phyloP scores from a whole-genome alignment of 768 basidiomycete genomes.

The Clitopilus hobsonii region DNA sequence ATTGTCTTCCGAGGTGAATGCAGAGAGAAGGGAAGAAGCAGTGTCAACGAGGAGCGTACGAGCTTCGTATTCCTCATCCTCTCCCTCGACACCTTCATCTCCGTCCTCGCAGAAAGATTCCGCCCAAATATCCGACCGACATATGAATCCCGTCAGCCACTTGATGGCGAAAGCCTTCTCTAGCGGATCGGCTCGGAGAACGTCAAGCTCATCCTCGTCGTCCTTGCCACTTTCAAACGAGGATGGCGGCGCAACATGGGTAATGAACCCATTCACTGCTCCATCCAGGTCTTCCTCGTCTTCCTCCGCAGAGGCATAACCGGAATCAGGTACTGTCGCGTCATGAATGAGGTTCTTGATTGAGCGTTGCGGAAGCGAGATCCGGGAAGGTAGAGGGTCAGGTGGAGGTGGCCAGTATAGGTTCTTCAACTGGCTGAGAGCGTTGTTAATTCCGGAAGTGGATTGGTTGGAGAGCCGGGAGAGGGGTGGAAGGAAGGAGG shows the following conservation, averaged over 20 bases:
- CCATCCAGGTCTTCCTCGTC: constrained; percentile 38
- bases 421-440: constrained; percentile 38
- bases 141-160: constrained; percentile 72
- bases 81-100: too few species aligned
- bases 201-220: constrained; percentile 28
- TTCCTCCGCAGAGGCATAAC: constrained; percentile 72
- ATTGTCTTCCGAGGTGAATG: constrained; percentile 27
- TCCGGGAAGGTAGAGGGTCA: constrained; percentile 16
- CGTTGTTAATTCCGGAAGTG: constrained; percentile 29
- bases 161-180: constrained; percentile 65
- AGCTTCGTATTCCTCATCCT: constrained; percentile 31
- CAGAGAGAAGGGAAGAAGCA: constrained; percentile 52
- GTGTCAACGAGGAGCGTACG: constrained; percentile 47
- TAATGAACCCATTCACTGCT: constrained; percentile 2
- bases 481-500: constrained; percentile 56
- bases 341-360: constrained; percentile 31
- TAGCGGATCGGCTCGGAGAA: constrained; percentile 56
- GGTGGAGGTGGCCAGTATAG: constrained; percentile 47
- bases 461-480: constrained; percentile 29
- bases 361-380: constrained; percentile 19
- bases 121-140: constrained; percentile 54
- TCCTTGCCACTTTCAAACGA: too few species aligned
- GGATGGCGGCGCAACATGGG: not conserved
- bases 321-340: constrained; percentile 59
- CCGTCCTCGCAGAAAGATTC: constrained; percentile 8